Percentiles rank a stretch among this genome's conserved stretches.
Evolutionary conservation across 305 asterid genomes (phyloP).

Genomic region (Fraxinus velutina): DNA sequence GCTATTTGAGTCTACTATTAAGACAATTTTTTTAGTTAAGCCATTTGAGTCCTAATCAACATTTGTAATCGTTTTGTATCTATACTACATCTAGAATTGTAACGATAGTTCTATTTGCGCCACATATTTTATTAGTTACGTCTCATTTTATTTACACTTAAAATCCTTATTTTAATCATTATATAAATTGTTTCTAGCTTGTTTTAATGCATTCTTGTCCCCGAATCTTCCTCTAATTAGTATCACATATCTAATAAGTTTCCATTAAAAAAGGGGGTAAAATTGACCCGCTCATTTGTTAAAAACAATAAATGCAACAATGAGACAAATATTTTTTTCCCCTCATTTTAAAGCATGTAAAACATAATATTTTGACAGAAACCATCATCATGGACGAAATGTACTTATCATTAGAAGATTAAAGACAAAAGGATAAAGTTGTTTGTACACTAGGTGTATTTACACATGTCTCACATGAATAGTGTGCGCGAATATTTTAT

Average conservation of each 20-base stretch:
- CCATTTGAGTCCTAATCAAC: not conserved
- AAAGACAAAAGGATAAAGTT: too few species aligned
- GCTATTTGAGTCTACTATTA: not conserved
- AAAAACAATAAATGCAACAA: too few species aligned
- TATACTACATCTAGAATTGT: too few species aligned
- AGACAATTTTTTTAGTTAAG: not conserved
- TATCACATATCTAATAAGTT: not conserved
- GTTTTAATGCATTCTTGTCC: not conserved
- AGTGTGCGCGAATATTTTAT: too few species aligned
- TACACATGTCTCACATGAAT: too few species aligned
- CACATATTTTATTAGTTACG: not conserved
- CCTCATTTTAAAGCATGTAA: not conserved
- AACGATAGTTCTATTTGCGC: too few species aligned
- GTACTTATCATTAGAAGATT: not conserved
- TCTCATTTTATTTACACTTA: not conserved
- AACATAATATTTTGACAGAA: not conserved
- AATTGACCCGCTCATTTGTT: too few species aligned
- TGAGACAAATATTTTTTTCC: too few species aligned
- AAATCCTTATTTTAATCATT: not conserved
- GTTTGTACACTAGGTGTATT: too few species aligned
- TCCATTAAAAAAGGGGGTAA: too few species aligned
- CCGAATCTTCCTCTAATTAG: too few species aligned
- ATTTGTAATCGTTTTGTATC: not conserved
- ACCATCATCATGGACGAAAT: not conserved
- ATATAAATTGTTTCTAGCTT: not conserved